phyloP scores from a whole-genome alignment of 176 grass and related monocot species.

The Bothriochloa decipiens region DNA sequence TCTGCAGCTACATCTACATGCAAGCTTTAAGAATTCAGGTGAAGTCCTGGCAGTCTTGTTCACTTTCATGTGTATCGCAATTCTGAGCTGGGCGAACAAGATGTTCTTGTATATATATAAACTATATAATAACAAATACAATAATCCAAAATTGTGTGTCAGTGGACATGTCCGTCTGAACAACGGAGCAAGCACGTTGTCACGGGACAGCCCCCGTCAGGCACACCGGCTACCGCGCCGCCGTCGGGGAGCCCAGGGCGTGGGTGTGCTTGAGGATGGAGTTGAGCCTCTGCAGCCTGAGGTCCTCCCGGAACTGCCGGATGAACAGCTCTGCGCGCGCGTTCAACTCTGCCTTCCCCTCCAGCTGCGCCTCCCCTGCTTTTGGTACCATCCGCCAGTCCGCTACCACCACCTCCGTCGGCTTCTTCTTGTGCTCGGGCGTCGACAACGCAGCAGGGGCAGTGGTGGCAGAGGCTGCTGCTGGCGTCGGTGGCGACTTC shows the following conservation, averaged over 20 bases:
- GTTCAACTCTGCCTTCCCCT: slow-evolving; percentile 52
- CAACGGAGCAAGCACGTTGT: neutral
- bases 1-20: no score
- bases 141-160: neutral
- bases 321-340: slow-evolving; percentile 50
- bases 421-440: neutral
- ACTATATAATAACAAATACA: neutral
- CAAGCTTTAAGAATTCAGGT: no score
- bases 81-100: no score
- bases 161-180: neutral
- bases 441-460: neutral
- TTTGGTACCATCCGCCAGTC: neutral
- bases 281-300: slow-evolving; percentile 50
- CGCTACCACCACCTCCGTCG: neutral
- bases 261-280: slow-evolving; percentile 41
- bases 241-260: neutral
- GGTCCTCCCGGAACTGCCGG: slow-evolving; percentile 52
- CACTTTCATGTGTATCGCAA: no score
- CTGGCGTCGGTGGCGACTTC: neutral
- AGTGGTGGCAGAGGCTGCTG: neutral
- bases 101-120: no score
- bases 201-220: no score
- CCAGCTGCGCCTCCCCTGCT: neutral
- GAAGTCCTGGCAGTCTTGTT: no score
- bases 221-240: slow-evolving; percentile 1